These are phyloP conservation scores for Gossypium laxum DNA, from an alignment of 441 rosid genomes.

Conservation along the genomic window DNA sequence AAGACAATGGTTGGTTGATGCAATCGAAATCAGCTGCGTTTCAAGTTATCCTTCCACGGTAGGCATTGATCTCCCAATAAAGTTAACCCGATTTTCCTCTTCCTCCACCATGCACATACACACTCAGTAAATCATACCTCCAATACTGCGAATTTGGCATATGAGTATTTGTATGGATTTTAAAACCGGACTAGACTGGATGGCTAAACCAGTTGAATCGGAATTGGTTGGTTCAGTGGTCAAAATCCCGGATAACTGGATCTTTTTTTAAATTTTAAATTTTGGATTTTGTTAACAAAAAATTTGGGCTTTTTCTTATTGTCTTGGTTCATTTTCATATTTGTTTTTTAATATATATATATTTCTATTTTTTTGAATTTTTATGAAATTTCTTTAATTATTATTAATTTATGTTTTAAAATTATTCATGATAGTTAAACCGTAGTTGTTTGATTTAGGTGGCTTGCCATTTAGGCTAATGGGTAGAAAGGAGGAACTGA, in stretches of 20 bases:
- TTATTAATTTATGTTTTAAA: neutral
- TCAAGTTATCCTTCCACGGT: constrained; percentile 74
- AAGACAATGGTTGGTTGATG: constrained; percentile 82
- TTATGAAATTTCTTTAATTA: too few species aligned
- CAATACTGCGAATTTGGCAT: neutral
- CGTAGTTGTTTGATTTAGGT: neutral
- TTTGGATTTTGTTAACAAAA: too few species aligned
- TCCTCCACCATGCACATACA: neutral
- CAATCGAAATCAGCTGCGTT: constrained; percentile 75
- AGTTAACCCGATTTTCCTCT: neutral
- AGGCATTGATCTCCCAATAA: constrained; percentile 18
- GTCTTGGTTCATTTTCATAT: neutral
- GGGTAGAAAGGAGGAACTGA: neutral
- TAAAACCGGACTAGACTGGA: neutral
- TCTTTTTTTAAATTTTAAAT: too few species aligned
- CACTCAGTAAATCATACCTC: neutral
- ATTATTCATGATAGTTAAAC: neutral
- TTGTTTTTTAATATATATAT: neutral
- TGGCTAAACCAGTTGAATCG: neutral
- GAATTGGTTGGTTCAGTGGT: neutral
- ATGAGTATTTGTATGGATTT: neutral
- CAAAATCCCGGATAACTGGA: too few species aligned
- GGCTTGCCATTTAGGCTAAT: neutral
- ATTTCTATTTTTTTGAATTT: neutral
- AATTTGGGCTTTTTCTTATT: too few species aligned